Percentiles rank a stretch among this genome's conserved stretches.
phyloP scores from a whole-genome alignment of 306 rosid genomes.

The Mimosa pudica region DNA sequence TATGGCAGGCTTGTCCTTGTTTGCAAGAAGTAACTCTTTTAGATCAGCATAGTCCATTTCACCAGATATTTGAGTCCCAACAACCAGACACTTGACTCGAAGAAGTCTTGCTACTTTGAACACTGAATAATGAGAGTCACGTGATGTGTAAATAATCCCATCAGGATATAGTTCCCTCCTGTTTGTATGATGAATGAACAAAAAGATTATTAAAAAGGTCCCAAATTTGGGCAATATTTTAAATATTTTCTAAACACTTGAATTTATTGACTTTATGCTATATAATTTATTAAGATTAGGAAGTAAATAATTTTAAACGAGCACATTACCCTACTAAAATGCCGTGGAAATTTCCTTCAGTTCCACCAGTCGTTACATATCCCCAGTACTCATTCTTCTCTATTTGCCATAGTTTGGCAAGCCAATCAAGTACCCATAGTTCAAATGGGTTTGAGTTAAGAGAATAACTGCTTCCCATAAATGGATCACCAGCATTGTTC shows the following conservation, averaged over 20 bases:
- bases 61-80: not conserved
- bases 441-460: not conserved
- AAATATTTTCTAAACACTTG: not conserved
- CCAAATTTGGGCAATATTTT: not conserved
- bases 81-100: not conserved
- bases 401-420: not conserved
- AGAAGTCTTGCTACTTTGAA: not conserved
- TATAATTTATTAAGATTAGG: not conserved
- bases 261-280: not conserved
- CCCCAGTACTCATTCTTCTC: conserved; percentile 5
- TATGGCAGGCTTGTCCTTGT: not conserved
- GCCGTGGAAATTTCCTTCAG: not conserved
- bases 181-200: not conserved
- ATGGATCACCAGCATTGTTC: conserved; percentile 5
- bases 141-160: not conserved
- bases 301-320: too few relatives aligned
- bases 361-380: not conserved
- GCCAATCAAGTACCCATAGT: not conserved
- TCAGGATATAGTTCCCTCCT: not conserved
- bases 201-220: not conserved
- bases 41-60: not conserved
- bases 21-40: not conserved
- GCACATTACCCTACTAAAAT: not conserved
- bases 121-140: not conserved
- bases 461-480: not conserved